Percentiles rank a stretch among this genome's conserved stretches.
Evolutionary conservation across 257 asterid genomes (phyloP).

Genomic region (Solanum appendiculatum): DNA sequence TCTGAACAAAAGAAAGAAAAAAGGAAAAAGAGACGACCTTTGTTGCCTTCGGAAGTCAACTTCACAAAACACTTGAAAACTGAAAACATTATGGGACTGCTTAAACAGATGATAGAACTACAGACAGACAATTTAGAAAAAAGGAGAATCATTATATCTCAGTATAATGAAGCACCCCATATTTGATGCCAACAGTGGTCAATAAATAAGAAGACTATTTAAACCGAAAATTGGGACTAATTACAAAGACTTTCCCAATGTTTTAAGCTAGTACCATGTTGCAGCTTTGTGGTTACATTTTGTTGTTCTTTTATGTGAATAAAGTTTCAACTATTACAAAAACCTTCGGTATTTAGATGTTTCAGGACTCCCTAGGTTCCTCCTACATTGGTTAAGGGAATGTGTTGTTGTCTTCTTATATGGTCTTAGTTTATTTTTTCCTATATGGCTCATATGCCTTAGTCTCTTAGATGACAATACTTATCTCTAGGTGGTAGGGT

Average conservation of each 20-base stretch:
- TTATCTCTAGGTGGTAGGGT: background rate
- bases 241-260: background rate
- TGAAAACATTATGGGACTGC: background rate
- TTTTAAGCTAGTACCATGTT: background rate
- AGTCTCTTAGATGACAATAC: background rate
- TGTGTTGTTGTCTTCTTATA: background rate
- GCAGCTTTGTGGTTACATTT: background rate
- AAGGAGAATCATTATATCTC: background rate
- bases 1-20: background rate
- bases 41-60: background rate
- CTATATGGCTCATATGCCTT: background rate
- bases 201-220: background rate
- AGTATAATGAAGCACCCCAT: background rate
- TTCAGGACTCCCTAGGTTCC: background rate
- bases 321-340: background rate
- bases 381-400: background rate
- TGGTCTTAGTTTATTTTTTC: background rate
- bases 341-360: background rate
- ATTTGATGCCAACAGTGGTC: background rate
- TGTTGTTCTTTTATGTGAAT: background rate
- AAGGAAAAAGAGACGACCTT: background rate
- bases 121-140: background rate
- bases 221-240: background rate
- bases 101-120: background rate
- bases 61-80: background rate